These are phyloP conservation scores for Mycena albidolilacea DNA, from an alignment of 768 basidiomycete species.

Conservation along the genomic window DNA sequence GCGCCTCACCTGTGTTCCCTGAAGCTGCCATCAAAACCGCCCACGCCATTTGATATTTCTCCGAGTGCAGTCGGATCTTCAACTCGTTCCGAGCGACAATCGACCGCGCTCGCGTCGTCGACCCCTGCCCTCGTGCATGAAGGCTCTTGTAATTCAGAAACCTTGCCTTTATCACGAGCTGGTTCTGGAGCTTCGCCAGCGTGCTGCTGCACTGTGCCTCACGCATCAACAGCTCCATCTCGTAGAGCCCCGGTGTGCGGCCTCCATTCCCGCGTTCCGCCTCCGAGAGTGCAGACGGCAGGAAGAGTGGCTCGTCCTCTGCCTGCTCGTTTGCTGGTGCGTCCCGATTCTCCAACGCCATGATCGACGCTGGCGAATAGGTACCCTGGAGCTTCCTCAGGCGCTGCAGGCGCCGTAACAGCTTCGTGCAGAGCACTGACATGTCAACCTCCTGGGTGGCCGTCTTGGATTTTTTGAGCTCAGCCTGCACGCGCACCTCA, in stretches of 20 bases:
- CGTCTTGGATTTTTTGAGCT: no score
- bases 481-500: no score
- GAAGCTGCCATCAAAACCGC: background rate
- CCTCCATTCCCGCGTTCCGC: background rate
- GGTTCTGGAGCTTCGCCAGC: background rate
- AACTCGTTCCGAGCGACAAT: background rate
- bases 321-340: background rate
- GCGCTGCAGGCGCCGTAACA: no score
- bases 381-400: no score
- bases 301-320: background rate
- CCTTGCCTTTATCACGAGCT: background rate
- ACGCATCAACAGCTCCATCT: background rate
- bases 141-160: background rate
- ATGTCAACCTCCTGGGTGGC: no score
- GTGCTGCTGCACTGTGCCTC: background rate
- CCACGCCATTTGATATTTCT: background rate
- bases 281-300: background rate
- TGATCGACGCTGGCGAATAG: no score
- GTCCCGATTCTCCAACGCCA: background rate
- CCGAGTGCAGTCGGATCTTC: background rate
- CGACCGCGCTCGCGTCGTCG: background rate
- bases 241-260: background rate
- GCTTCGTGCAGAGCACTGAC: no score
- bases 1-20: background rate
- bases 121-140: background rate